Conservation (phyloP, 2,329 filamentous ascomycete genomes). For the Colletotrichum echinochloae region DNA sequence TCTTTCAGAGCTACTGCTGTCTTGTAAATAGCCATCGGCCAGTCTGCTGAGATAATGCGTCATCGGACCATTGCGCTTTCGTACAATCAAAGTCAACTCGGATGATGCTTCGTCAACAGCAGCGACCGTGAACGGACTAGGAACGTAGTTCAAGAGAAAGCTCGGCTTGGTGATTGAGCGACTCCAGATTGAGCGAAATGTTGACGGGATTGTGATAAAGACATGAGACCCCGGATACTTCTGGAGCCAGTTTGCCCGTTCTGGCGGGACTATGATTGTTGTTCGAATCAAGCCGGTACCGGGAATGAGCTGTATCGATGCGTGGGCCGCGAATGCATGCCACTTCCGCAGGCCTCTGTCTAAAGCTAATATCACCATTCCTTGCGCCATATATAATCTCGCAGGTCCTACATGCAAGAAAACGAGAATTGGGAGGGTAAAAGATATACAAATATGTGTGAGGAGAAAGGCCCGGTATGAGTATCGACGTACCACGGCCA, state of each 20-base stretch:
- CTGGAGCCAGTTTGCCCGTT: neutral
- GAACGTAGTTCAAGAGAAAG: neutral
- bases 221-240: neutral
- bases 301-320: neutral
- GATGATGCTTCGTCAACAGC: neutral
- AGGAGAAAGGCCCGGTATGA: neutral
- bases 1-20: too few species aligned
- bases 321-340: too few species aligned
- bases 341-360: neutral
- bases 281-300: neutral
- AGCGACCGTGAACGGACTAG: neutral
- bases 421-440: neutral
- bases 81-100: neutral
- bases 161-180: neutral
- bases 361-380: neutral
- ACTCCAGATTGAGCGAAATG: neutral
- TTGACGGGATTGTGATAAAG: neutral
- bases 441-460: neutral
- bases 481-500: neutral
- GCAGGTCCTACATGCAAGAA: neutral
- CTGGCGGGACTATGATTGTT: neutral
- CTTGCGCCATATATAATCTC: neutral
- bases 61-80: neutral
- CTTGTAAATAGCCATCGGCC: neutral
- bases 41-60: neutral